These are phyloP conservation scores for Gymnopilus dilepis DNA, from an alignment of 768 basidiomycete species.

Conservation along the genomic window DNA sequence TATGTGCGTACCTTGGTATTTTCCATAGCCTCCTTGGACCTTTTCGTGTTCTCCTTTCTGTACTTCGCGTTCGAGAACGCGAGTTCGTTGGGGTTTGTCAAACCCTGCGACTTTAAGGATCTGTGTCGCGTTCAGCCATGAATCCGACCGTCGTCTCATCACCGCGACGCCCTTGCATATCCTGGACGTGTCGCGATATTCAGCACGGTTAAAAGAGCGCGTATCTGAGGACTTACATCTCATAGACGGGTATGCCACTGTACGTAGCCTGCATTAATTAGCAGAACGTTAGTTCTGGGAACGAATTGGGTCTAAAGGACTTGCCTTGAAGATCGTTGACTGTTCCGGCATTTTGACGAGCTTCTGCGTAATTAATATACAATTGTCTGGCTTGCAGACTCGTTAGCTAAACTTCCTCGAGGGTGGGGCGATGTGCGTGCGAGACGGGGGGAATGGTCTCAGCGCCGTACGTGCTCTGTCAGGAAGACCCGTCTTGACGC, in stretches of 20 bases:
- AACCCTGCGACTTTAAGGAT: constrained; percentile 99
- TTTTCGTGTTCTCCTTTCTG: constrained; percentile 99
- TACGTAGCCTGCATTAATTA: constrained; percentile 73
- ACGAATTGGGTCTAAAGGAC: constrained; percentile 9
- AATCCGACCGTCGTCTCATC: constrained; percentile 95
- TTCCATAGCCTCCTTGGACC: constrained; percentile 98
- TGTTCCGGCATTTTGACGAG: constrained; percentile 64
- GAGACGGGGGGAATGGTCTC: constrained; percentile 20
- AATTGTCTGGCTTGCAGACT: not conserved
- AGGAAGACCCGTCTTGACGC: constrained; percentile 43
- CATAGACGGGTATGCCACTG: constrained; percentile 91
- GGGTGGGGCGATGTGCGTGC: not conserved
- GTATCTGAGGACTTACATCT: constrained; percentile 69
- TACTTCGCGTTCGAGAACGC: constrained; percentile 96
- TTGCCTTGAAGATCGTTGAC: constrained; percentile 87
- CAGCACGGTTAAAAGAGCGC: constrained; percentile 34
- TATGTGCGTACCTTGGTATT: constrained; percentile 86
- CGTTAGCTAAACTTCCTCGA: not conserved
- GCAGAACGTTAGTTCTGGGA: constrained; percentile 29
- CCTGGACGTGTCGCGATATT: constrained; percentile 58
- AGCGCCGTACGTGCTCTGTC: constrained; percentile 24
- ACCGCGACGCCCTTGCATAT: constrained; percentile 96
- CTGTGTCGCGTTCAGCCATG: constrained; percentile 98
- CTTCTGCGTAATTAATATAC: constrained; percentile 7
- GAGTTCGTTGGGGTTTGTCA: constrained; percentile 97